phyloP scores from a whole-genome alignment of 2,329 filamentous ascomycete genomes.

The Fusarium tuaranense region DNA sequence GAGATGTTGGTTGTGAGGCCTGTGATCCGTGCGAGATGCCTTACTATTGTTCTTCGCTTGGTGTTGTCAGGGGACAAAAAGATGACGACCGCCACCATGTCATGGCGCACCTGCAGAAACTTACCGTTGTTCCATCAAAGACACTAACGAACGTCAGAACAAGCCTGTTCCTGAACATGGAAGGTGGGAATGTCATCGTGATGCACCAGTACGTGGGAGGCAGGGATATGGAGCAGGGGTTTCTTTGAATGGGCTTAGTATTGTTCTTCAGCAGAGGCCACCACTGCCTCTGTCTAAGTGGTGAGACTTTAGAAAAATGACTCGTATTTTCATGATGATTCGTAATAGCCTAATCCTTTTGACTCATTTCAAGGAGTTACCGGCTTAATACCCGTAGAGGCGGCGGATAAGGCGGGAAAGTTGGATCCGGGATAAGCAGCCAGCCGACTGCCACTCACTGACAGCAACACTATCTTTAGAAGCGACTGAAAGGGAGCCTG shows the following conservation, averaged over 20 bases:
- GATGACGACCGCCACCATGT: conserved; percentile 17
- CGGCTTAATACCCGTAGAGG: not conserved
- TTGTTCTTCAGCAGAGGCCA: conserved; percentile 46
- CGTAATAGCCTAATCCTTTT: not conserved
- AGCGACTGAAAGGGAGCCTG: conserved; percentile 51
- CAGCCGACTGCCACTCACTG: not conserved
- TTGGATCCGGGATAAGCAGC: not conserved
- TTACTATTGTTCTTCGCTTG: conserved; percentile 40
- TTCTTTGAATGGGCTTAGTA: conserved; percentile 44
- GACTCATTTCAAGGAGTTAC: not conserved
- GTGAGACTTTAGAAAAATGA: not conserved
- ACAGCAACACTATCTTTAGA: conserved; percentile 33
- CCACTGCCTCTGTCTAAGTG: conserved; percentile 3
- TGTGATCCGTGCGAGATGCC: conserved; percentile 34
- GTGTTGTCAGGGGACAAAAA: conserved; percentile 38
- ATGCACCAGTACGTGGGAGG: conserved; percentile 1
- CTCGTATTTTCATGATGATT: not conserved
- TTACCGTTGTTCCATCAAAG: not conserved
- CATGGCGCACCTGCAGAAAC: conserved; percentile 12
- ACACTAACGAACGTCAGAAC: not conserved
- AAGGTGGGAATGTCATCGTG: conserved; percentile 6
- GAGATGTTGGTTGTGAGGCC: conserved; percentile 14
- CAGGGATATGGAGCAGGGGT: conserved; percentile 12
- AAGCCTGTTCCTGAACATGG: not conserved
- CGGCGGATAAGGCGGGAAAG: not conserved